Conservation (phyloP, 1,284 basidiomycete genomes). For the Malassezia sympodialis region DNA sequence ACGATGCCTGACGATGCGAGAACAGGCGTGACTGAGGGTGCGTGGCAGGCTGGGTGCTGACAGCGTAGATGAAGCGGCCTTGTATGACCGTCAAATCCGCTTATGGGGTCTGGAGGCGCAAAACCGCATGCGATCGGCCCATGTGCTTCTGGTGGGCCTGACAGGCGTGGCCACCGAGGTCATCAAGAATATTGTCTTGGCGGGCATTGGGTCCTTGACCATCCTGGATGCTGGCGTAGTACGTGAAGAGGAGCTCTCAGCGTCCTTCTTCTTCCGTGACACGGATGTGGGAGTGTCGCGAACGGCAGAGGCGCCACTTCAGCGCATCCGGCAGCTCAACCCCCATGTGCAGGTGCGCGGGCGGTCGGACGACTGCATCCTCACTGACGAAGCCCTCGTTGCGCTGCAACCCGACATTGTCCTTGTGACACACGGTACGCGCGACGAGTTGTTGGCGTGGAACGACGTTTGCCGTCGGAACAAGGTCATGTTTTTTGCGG, state of each 20-base stretch:
- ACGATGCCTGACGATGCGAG: background rate
- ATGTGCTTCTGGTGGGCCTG: conserved; percentile 72
- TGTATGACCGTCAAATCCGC: conserved; percentile 94
- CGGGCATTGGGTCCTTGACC: conserved; percentile 55
- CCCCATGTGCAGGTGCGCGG: conserved; percentile 66
- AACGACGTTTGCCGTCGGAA: conserved; percentile 61
- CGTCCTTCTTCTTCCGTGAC: conserved; percentile 87
- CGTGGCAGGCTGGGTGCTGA: conserved; percentile 9
- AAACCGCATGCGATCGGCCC: conserved; percentile 86
- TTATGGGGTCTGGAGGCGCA: conserved; percentile 97
- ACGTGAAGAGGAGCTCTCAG: conserved; percentile 60
- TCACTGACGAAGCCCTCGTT: conserved; percentile 13
- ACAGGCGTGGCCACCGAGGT: conserved; percentile 83
- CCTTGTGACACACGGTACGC: conserved; percentile 13
- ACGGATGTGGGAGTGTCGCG: conserved; percentile 63
- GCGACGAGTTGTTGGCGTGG: conserved; percentile 57
- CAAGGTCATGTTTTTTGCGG: conserved; percentile 61
- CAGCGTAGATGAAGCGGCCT: conserved; percentile 63
- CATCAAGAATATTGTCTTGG: conserved; percentile 73
- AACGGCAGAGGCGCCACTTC: conserved; percentile 13
- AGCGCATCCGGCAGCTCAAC: conserved; percentile 74
- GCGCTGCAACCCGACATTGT: conserved; percentile 18
- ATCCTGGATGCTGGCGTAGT: conserved; percentile 54
- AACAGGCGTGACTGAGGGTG: conserved; percentile 10
- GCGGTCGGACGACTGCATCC: conserved; percentile 49